A percentile compares a stretch with the other conserved stretches of the same genome.
Evolutionary conservation across 75 land plant genomes (phyloP).

Genomic region (Chamaecyparis obtusa): DNA sequence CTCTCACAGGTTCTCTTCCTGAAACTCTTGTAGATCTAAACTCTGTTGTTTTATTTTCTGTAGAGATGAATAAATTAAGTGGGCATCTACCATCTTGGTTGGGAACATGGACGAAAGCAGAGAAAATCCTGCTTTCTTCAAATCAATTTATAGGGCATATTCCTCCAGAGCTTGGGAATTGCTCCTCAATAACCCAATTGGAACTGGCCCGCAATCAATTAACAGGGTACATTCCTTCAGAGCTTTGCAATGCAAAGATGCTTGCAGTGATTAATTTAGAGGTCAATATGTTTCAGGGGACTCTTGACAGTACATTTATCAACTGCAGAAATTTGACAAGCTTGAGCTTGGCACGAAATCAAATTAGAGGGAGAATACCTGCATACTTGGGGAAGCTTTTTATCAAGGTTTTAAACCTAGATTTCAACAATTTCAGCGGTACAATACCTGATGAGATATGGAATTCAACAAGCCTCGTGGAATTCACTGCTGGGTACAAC

Average conservation of each 20-base stretch:
- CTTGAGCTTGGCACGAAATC: slow-evolving; percentile 19
- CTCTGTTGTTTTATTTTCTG: slow-evolving; percentile 15
- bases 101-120: slow-evolving; percentile 12
- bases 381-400: slow-evolving; percentile 18
- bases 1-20: slow-evolving; percentile 30
- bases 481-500: slow-evolving; percentile 19
- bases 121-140: slow-evolving; percentile 14
- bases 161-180: slow-evolving; percentile 41
- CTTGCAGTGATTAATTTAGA: slow-evolving; percentile 20
- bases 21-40: slow-evolving; percentile 16
- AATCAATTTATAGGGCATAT: slow-evolving; percentile 49
- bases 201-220: slow-evolving; percentile 38
- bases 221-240: slow-evolving; percentile 45
- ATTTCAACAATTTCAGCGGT: slow-evolving; percentile 30
- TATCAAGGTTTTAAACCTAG: background rate
- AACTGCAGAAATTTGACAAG: slow-evolving; percentile 15
- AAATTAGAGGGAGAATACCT: slow-evolving; percentile 27
- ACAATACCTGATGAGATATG: slow-evolving; percentile 30
- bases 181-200: slow-evolving; percentile 15
- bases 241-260: slow-evolving; percentile 37
- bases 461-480: slow-evolving; percentile 19
- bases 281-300: slow-evolving; percentile 17
- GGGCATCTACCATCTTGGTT: slow-evolving; percentile 24
- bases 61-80: slow-evolving; percentile 12
- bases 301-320: slow-evolving; percentile 20